phyloP scores from a whole-genome alignment of 257 asterid genomes.

The Primulina huaijiensis region DNA sequence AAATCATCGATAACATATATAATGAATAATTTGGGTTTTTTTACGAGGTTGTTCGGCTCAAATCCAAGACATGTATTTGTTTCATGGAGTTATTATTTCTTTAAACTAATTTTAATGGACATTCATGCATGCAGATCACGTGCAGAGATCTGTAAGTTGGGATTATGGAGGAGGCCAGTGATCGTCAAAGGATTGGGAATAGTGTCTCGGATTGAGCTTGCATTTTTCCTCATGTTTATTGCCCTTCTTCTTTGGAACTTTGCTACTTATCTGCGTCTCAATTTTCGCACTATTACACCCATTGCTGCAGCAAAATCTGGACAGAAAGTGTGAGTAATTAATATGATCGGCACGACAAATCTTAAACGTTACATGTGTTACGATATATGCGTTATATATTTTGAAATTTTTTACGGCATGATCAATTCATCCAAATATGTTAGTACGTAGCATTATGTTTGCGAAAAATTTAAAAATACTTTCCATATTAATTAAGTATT shows the following conservation, averaged over 20 bases:
- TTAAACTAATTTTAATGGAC: background rate
- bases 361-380: too few species aligned
- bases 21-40: too few species aligned
- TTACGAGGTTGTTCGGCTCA: background rate
- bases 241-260: conserved; percentile 71
- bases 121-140: conserved; percentile 28
- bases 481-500: too few species aligned
- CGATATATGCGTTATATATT: background rate
- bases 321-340: conserved; percentile 46
- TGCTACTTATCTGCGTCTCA: conserved; percentile 35
- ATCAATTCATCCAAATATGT: too few species aligned
- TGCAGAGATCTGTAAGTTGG: conserved; percentile 26
- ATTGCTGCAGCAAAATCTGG: conserved; percentile 46
- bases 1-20: too few species aligned
- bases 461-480: too few species aligned
- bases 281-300: conserved; percentile 50
- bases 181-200: conserved; percentile 73
- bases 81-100: background rate
- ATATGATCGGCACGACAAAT: too few species aligned
- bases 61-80: background rate
- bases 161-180: conserved; percentile 65
- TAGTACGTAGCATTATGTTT: too few species aligned
- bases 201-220: conserved; percentile 63
- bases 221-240: conserved; percentile 67
- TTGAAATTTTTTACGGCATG: too few species aligned